Conservation (phyloP, 2,329 filamentous ascomycete species). For the Talaromyces piceae region DNA sequence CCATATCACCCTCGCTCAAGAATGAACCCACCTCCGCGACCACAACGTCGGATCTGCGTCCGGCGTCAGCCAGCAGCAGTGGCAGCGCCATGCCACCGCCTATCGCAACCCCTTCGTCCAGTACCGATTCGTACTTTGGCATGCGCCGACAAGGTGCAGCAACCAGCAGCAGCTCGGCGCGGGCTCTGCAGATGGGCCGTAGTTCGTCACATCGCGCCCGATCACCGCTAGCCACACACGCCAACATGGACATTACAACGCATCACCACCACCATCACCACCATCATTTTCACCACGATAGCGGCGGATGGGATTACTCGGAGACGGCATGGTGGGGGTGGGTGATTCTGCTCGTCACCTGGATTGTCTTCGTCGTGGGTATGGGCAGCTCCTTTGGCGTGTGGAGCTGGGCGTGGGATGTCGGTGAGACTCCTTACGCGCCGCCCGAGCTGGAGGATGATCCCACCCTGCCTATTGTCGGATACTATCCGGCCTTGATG, state of each 20-base stretch:
- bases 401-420: slow-evolving; percentile 99
- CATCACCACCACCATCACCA: too few species aligned
- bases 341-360: slow-evolving; percentile 83
- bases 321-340: slow-evolving; percentile 99
- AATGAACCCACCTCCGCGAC: slow-evolving; percentile 15
- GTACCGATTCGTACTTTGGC: slow-evolving; percentile 58
- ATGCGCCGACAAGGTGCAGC: slow-evolving; percentile 17
- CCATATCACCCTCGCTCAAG: slow-evolving; percentile 51
- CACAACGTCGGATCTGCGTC: slow-evolving; percentile 15
- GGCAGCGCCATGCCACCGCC: slow-evolving; percentile 16
- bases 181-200: slow-evolving; percentile 14
- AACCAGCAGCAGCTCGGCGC: slow-evolving; percentile 24
- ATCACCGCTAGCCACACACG: slow-evolving; percentile 32
- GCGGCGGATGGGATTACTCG: slow-evolving; percentile 68
- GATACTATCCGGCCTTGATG: slow-evolving; percentile 92
- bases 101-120: slow-evolving; percentile 44
- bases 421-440: slow-evolving; percentile 90
- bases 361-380: slow-evolving; percentile 91
- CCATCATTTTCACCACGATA: too few species aligned
- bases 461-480: slow-evolving; percentile 85
- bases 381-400: slow-evolving; percentile 94
- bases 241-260: slow-evolving; percentile 21
- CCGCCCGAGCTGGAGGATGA: slow-evolving; percentile 94
- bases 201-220: slow-evolving; percentile 25
- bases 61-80: slow-evolving; percentile 13